Base-by-base conservation (phyloP, 345 rosid species). In the Ceriops decandra region DNA sequence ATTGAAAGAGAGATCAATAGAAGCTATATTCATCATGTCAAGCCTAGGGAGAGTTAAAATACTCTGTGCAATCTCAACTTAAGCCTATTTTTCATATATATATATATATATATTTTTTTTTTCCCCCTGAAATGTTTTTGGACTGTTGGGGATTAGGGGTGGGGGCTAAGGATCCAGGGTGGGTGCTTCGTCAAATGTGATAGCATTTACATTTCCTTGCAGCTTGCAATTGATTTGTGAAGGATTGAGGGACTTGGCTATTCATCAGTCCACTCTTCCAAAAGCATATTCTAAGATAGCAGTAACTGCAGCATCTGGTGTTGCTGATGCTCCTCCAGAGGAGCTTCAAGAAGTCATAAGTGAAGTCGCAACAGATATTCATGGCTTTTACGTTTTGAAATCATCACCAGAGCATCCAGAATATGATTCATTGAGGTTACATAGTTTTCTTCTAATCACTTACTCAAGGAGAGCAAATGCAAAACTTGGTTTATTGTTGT, bases 401-500 rank as follows among this genome's bases (percentile, higher is more conserved):
- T 86, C 88, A 35, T 89, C 90, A 42, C 83, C 74, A 9, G 90
- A 89, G 51, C 84, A 85, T 64, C 85, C 88, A 7, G 90, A 88
- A 77, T 72, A 69, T 68, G 92, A 89, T 77, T 57, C 71, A 42
- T 64, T 90, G 68, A 90, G 98, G 98, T 88, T 68, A 42, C 54
- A 52, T 20, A 69, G 31, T 61, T 71, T 36, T 28, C 28, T 15
- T 9, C 57, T 62, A 11, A 19, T 56, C 59, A 56, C 59, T 42
- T 17, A 33, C 5, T 57, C n/a, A 53, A 52, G 49, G 53, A 52
- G 66, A 17, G 22, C 21, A 33, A 57, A 49, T 51, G 16, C 0
- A 0, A 32, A 42, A 15, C 26, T 20, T 15, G 7, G 27, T 42
- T 7, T 24, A 52, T 49, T 28, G 7, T 21, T 22, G n/a, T 51